Evolutionary conservation across 352 stramenopile species (phyloP), one percentile per base, ranked within the genome.

Genomic region (Pythium utonaiense): DNA sequence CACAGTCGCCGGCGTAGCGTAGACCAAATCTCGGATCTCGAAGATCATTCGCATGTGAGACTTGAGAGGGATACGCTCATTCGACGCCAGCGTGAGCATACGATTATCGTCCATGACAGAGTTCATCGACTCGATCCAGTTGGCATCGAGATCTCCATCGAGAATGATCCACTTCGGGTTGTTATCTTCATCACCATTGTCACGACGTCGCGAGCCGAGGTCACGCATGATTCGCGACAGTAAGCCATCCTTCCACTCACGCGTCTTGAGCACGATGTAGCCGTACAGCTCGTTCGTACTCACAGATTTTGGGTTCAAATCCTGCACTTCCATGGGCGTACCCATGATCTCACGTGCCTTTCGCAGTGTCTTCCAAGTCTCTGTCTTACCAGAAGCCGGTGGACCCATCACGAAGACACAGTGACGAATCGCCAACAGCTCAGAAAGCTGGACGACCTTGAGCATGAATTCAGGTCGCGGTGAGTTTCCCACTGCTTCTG

Each of bases 81-180:
- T 98, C 1, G 92, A 98, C 5, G 95, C 95, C 10, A 98, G 71
- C 16, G 95, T 98, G 17, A 98, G 89, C 91, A 98, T 98, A 31
- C 90, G 82, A 65, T 98, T 98, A 58, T 98, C 95, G 64, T 98
- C 95, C 95, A 98, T 98, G 48, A 98, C 92, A 3, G 90, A 97
- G 74, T 98, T 98, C 94, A 98, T 98, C 0, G 86, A 97, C 66
- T 98, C 95, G 59, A 98, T 98, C 95, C 95, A 98, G 71, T 98
- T 98, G n/a, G 96, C 93, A 73, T 98, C 95, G 3, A 98, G 66
- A 74, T 99, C 96, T 47, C 96, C 96, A 57, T 99, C 96, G 6
- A 99, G 74, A 60, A 99, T 89, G 54, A 99, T 98, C 96, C 96
- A 99, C 67, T 98, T 98, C 14, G 92, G 91, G 22, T 98, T 97